Evolutionary conservation across 2,329 filamentous ascomycete genomes (phyloP).

Genomic region (Sphaerostilbella broomeana): DNA sequence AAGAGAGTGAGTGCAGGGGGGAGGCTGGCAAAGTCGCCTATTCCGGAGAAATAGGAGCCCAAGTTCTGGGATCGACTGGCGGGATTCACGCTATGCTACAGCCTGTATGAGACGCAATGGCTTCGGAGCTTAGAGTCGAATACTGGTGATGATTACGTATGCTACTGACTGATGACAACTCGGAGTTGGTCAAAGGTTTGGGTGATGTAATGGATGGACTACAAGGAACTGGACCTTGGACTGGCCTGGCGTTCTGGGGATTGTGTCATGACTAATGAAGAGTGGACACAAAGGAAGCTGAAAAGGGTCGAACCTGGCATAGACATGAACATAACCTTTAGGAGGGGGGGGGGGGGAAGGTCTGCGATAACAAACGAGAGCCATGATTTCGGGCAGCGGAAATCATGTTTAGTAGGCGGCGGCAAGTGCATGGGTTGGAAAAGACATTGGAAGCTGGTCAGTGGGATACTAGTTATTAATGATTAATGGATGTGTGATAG

Average conservation of each 20-base stretch:
- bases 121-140: slow-evolving; percentile 19
- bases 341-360: background rate
- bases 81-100: slow-evolving; percentile 32
- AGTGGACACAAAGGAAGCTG: background rate
- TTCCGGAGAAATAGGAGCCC: slow-evolving; percentile 53
- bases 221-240: slow-evolving; percentile 3
- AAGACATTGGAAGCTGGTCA: slow-evolving; percentile 4
- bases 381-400: slow-evolving; percentile 2
- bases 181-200: slow-evolving; percentile 4
- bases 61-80: slow-evolving; percentile 34
- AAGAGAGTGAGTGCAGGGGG: slow-evolving; percentile 76
- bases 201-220: slow-evolving; percentile 7
- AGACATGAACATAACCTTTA: background rate
- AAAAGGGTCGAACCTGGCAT: background rate
- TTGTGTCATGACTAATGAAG: slow-evolving; percentile 9
- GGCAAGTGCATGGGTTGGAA: slow-evolving; percentile 7
- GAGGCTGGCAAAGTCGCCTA: slow-evolving; percentile 59
- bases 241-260: slow-evolving; percentile 12
- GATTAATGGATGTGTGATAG: slow-evolving; percentile 12
- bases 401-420: background rate
- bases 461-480: slow-evolving; percentile 11
- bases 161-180: slow-evolving; percentile 12
- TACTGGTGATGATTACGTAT: slow-evolving; percentile 11
- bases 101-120: slow-evolving; percentile 25
- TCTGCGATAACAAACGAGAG: too few species aligned